Percentiles rank a stretch among this genome's conserved stretches.
phyloP scores from a whole-genome alignment of 2,329 filamentous ascomycete species.

The Clonostachys rosea region DNA sequence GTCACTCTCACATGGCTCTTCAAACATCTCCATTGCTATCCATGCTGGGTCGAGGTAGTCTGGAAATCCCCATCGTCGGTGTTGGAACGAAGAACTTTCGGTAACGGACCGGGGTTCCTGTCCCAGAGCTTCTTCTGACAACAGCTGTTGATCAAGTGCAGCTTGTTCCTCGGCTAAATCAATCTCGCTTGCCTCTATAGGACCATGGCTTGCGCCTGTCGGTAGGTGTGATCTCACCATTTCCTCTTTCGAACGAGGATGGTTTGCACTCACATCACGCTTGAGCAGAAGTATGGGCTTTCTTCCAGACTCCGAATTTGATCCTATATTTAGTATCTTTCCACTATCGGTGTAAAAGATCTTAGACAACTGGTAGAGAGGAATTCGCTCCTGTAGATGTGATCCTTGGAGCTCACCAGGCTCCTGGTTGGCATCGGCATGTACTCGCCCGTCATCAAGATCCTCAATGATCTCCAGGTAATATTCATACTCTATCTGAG shows the following conservation, averaged over 20 bases:
- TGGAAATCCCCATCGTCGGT: constrained; percentile 43
- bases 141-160: constrained; percentile 40
- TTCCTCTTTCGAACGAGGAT: not conserved
- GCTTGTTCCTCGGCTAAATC: constrained; percentile 28
- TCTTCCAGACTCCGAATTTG: constrained; percentile 39
- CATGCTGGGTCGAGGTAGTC: constrained; percentile 80
- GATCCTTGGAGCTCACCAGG: constrained; percentile 32
- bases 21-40: constrained; percentile 85
- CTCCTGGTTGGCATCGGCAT: constrained; percentile 30
- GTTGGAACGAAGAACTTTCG: too few relatives aligned
- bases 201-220: not conserved
- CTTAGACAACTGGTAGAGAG: constrained; percentile 65
- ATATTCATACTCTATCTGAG: constrained; percentile 57
- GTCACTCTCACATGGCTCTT: constrained; percentile 27
- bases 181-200: not conserved
- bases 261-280: constrained; percentile 13
- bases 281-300: constrained; percentile 25
- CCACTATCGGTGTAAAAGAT: constrained; percentile 93
- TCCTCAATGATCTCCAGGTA: constrained; percentile 82
- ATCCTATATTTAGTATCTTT: constrained; percentile 75
- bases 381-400: constrained; percentile 49
- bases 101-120: constrained; percentile 4
- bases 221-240: not conserved
- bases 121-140: constrained; percentile 1
- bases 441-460: constrained; percentile 53